These are phyloP conservation scores for Collybia sordida DNA, from an alignment of 768 basidiomycete genomes.

Conservation along the genomic window DNA sequence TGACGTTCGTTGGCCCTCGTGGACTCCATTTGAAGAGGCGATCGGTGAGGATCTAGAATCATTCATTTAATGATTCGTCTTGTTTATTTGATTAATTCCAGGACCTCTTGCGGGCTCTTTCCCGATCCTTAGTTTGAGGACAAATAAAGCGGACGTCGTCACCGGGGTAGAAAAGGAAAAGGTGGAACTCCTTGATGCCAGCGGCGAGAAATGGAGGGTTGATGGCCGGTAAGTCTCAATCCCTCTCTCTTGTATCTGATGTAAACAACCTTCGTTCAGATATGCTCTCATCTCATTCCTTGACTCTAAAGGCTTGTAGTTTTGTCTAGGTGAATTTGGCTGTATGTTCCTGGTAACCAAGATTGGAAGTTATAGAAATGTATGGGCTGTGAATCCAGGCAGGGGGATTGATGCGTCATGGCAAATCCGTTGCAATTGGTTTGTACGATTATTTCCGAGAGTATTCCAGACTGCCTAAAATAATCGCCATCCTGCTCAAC, in stretches of 20 bases:
- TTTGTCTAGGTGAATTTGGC: no score
- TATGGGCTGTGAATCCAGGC: no score
- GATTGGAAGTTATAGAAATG: no score
- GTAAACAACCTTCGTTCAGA: constrained; percentile 11
- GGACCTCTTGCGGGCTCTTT: constrained; percentile 81
- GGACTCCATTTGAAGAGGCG: constrained; percentile 71
- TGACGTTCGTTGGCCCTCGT: constrained; percentile 85
- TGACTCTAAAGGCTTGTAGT: background rate
- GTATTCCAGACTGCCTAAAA: no score
- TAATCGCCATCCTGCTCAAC: no score
- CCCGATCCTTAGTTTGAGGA: constrained; percentile 82
- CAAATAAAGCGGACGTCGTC: constrained; percentile 94
- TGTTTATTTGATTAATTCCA: constrained; percentile 18
- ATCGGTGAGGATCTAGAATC: constrained; percentile 49
- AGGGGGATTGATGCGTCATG: no score
- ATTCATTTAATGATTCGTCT: background rate
- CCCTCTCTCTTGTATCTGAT: background rate
- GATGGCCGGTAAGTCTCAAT: constrained; percentile 65
- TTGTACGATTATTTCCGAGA: no score
- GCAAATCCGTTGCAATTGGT: no score
- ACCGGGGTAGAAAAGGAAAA: constrained; percentile 74
- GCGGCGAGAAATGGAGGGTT: constrained; percentile 72
- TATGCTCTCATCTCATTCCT: constrained; percentile 38
- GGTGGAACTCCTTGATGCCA: constrained; percentile 65
- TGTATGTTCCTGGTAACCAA: no score